phyloP scores from a whole-genome alignment of 1,284 basidiomycete species.

The Rhodotorula sp. region DNA sequence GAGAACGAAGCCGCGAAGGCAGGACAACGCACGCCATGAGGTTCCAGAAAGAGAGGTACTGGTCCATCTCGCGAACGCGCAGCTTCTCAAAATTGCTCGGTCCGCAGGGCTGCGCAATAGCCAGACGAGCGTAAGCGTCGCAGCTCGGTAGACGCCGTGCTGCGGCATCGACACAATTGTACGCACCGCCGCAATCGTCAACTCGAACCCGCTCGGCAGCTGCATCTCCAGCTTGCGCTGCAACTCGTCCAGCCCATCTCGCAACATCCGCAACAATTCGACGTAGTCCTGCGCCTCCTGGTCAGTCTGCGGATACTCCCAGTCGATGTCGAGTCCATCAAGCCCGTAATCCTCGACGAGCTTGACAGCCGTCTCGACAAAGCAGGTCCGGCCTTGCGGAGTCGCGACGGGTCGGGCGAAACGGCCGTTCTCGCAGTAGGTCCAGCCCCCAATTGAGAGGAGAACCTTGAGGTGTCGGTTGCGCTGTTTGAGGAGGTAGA shows the following conservation, averaged over 20 bases:
- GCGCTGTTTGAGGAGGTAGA: slow-evolving; percentile 74
- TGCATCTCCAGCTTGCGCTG: slow-evolving; percentile 41
- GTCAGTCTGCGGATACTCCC: slow-evolving; percentile 56
- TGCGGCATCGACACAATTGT: rapidly evolving
- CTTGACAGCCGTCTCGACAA: slow-evolving; percentile 68
- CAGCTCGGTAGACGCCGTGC: not conserved
- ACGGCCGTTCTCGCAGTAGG: slow-evolving; percentile 40
- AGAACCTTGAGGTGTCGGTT: slow-evolving; percentile 57
- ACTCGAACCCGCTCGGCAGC: slow-evolving; percentile 50
- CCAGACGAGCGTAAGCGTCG: not conserved
- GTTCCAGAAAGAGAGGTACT: slow-evolving; percentile 76
- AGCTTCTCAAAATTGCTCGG: slow-evolving; percentile 65
- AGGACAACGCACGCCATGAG: slow-evolving; percentile 66
- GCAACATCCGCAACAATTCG: slow-evolving; percentile 52
- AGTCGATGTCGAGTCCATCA: slow-evolving; percentile 60
- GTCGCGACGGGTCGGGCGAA: slow-evolving; percentile 37
- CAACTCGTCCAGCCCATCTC: slow-evolving; percentile 52
- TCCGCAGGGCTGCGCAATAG: slow-evolving; percentile 63
- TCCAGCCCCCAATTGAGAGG: slow-evolving; percentile 51
- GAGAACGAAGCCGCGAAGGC: not conserved
- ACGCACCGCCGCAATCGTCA: slow-evolving; percentile 48
- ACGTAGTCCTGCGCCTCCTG: slow-evolving; percentile 55
- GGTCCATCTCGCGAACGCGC: slow-evolving; percentile 69
- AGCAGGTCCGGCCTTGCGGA: slow-evolving; percentile 58
- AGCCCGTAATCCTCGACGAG: slow-evolving; percentile 82